These are phyloP conservation scores for Hemerocallis citrina DNA, from an alignment of 106 monocot species.

Conservation along the genomic window DNA sequence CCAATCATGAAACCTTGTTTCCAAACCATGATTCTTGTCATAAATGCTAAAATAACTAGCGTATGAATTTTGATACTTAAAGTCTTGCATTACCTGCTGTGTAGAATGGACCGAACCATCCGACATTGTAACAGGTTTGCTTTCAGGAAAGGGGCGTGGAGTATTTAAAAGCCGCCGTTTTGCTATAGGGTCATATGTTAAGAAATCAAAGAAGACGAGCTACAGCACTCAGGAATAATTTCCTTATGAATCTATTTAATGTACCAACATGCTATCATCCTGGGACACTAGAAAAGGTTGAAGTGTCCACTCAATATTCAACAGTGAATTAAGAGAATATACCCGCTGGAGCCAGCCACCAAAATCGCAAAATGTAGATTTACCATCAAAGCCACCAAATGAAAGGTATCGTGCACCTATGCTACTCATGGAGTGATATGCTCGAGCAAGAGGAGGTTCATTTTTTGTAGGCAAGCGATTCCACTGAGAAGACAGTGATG, in stretches of 20 bases:
- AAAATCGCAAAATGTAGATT: slow-evolving; percentile 81
- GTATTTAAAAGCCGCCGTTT: slow-evolving; percentile 31
- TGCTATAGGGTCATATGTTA: slow-evolving; percentile 83
- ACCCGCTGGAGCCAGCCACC: slow-evolving; percentile 99
- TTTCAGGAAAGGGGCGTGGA: slow-evolving; percentile 24
- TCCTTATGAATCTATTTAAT: neutral
- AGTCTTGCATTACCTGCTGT: slow-evolving; percentile 43
- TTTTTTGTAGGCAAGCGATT: slow-evolving; percentile 59
- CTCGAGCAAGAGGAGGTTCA: slow-evolving; percentile 82
- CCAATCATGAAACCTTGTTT: too few species aligned
- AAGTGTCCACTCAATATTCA: too few species aligned
- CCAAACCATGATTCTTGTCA: too few species aligned
- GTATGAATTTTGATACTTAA: too few species aligned
- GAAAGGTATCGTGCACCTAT: slow-evolving; percentile 75
- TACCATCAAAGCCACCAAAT: slow-evolving; percentile 99
- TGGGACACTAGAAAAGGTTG: neutral
- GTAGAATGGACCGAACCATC: slow-evolving; percentile 20
- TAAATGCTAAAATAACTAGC: too few species aligned
- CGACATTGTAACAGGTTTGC: slow-evolving; percentile 11
- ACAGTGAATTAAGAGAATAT: neutral
- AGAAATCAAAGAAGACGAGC: slow-evolving; percentile 1
- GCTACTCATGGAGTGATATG: slow-evolving; percentile 92
- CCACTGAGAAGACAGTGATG: slow-evolving; percentile 96
- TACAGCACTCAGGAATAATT: neutral
- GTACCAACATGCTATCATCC: neutral